phyloP scores from a whole-genome alignment of 768 basidiomycete genomes.

The Mycena metata region DNA sequence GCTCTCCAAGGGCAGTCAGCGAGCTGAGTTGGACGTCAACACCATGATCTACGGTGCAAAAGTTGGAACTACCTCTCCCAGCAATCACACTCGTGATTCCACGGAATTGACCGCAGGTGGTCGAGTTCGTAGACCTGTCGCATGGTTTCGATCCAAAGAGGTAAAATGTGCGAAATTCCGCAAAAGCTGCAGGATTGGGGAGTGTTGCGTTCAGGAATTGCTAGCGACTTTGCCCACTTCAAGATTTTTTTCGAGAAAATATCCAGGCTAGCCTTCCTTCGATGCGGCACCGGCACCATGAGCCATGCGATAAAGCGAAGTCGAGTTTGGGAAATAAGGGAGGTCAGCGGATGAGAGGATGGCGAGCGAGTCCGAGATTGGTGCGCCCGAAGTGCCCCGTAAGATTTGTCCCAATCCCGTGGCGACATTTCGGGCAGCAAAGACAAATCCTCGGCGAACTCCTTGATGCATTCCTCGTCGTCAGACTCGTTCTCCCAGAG shows the following conservation, averaged over 20 bases:
- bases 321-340: not conserved
- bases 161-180: not conserved
- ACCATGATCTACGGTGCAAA: not conserved
- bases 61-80: not conserved
- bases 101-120: conserved; percentile 5
- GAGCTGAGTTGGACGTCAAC: not conserved
- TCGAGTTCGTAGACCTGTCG: conserved; percentile 3
- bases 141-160: conserved; percentile 16
- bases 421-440: not conserved
- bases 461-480: conserved; percentile 21
- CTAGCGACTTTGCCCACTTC: not conserved
- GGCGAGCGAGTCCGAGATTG: too few species aligned
- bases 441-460: not conserved
- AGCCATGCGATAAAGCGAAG: conserved; percentile 18
- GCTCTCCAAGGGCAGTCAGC: not conserved
- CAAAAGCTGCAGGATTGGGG: not conserved
- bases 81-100: not conserved
- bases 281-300: not conserved
- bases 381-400: not conserved
- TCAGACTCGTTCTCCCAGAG: conserved; percentile 14
- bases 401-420: not conserved
- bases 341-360: not conserved
- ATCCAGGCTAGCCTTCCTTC: too few species aligned
- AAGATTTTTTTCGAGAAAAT: too few species aligned
- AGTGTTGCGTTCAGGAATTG: too few species aligned